Evolutionary conservation across 2,329 filamentous ascomycete species (phyloP), one percentile per base, ranked within the genome.

Genomic region (Nothomitra cinnamomea): DNA sequence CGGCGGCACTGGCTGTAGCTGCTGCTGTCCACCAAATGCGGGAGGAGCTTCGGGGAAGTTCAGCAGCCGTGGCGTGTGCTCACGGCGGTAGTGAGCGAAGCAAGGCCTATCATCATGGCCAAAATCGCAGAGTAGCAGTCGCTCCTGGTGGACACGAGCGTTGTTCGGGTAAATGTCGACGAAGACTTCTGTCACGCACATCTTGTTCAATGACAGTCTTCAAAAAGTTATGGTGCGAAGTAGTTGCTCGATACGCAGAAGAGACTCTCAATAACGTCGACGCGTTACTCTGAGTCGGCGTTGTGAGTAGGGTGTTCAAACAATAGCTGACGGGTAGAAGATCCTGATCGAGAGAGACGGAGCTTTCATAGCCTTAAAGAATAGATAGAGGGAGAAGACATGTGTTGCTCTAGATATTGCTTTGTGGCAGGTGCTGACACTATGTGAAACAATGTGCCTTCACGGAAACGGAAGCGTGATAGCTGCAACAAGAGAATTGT

Each of bases 141-240:
- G 45, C 12, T 49, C 45, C 15, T 19, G 45, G 24, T 49, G 24
- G 25, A 49, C 45, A 1, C 25, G 13, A 6, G 24, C n/a, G 45
- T 49, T 35, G 45, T 49, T 49, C 3, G 50, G 50, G n/a, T 52
- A 52, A 41, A 52, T 43, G 22, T 52, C 50, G 15, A 32, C 36
- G 50, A 22, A 24, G 50, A 52, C 22, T 35, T 52, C 50, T 19
- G 50, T 52, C 8, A 52, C 50, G 35, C 50, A 52, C 50, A 52
- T 52, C 45, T 10, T 17, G 28, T 24, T 35, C 24, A 7, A 35
- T 35, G 12, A 19, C 3, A 17, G 45, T 24, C 25, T 49, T 28
- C 25, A 5, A 15, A 28, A 17, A 21, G 43, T 15, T 8, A 5
- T 10, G 43, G 28, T 48, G 15, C 25, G 15, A 25, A 25, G 19